Conservation (phyloP, 225 moss, liverwort and hornwort species). For the Bryoerythrophyllum caledonicum region DNA sequence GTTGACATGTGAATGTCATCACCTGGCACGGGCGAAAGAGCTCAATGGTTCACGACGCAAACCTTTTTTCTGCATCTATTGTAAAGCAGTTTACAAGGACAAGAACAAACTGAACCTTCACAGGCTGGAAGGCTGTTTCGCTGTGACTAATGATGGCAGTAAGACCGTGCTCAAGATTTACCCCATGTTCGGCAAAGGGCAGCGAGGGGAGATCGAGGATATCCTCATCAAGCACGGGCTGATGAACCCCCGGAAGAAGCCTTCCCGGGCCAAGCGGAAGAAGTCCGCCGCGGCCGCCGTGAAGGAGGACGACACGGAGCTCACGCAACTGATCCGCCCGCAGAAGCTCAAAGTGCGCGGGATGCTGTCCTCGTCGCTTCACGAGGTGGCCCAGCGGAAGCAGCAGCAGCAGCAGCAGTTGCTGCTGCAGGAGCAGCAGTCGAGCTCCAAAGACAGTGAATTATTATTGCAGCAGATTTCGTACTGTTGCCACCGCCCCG, state of each 20-base stretch:
- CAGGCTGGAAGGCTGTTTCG: slow-evolving; percentile 60
- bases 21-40: slow-evolving; percentile 51
- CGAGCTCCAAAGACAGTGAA: slow-evolving; percentile 34
- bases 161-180: slow-evolving; percentile 67
- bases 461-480: slow-evolving; percentile 43
- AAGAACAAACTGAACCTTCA: slow-evolving; percentile 67
- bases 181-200: slow-evolving; percentile 62
- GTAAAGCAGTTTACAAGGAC: slow-evolving; percentile 57
- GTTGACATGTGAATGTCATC: slow-evolving; percentile 66
- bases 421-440: not conserved
- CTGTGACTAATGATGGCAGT: slow-evolving; percentile 50
- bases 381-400: slow-evolving; percentile 28
- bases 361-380: slow-evolving; percentile 37
- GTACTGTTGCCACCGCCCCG: slow-evolving; percentile 22
- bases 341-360: slow-evolving; percentile 57
- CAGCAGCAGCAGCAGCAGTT: no score
- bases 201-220: slow-evolving; percentile 62
- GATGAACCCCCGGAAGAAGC: slow-evolving; percentile 64
- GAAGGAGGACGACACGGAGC: slow-evolving; percentile 32
- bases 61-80: slow-evolving; percentile 61
- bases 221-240: slow-evolving; percentile 62
- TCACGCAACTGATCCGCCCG: slow-evolving; percentile 35
- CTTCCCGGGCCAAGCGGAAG: slow-evolving; percentile 59
- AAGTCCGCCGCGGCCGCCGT: slow-evolving; percentile 32
- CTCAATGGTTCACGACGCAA: slow-evolving; percentile 56